These are phyloP conservation scores for Kodamaea restingae DNA, from an alignment of 805 yeast genomes.

Conservation along the genomic window DNA sequence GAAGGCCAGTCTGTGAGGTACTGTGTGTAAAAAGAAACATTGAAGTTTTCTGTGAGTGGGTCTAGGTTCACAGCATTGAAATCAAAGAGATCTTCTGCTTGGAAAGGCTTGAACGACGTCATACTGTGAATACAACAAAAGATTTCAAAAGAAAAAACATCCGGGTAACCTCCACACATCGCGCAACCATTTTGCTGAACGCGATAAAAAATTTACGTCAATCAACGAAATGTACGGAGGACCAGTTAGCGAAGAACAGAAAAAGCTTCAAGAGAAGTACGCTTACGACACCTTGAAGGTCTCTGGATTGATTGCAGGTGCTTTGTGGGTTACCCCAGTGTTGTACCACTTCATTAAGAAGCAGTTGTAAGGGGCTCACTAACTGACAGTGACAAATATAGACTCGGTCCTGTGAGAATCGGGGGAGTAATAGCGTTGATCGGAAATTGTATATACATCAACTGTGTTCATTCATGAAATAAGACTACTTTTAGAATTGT, in stretches of 20 bases:
- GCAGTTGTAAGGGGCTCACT: conserved; percentile 30
- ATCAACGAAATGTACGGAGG: conserved; percentile 42
- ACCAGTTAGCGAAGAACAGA: conserved; percentile 60
- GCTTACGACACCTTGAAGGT: conserved; percentile 55
- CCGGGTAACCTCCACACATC: conserved; percentile 6
- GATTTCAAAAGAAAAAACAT: background rate
- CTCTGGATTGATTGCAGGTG: conserved; percentile 62
- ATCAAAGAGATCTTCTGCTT: conserved; percentile 75
- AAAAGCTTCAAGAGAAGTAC: conserved; percentile 59
- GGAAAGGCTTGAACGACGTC: conserved; percentile 88
- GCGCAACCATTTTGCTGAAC: background rate
- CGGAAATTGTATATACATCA: conserved; percentile 3
- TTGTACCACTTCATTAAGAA: conserved; percentile 51
- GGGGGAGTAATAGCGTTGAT: background rate
- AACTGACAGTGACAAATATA: too few relatives aligned
- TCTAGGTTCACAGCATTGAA: conserved; percentile 79
- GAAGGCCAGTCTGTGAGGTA: conserved; percentile 87
- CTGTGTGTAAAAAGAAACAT: conserved; percentile 75
- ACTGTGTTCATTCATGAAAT: conserved; percentile 1
- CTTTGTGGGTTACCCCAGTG: conserved; percentile 58
- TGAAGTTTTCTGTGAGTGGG: conserved; percentile 87
- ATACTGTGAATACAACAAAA: conserved; percentile 30
- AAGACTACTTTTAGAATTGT: background rate
- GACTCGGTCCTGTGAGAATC: conserved; percentile 1
- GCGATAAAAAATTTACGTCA: background rate